These are phyloP conservation scores for Lepidium didymum DNA, from an alignment of 345 rosid species.

Conservation along the genomic window DNA sequence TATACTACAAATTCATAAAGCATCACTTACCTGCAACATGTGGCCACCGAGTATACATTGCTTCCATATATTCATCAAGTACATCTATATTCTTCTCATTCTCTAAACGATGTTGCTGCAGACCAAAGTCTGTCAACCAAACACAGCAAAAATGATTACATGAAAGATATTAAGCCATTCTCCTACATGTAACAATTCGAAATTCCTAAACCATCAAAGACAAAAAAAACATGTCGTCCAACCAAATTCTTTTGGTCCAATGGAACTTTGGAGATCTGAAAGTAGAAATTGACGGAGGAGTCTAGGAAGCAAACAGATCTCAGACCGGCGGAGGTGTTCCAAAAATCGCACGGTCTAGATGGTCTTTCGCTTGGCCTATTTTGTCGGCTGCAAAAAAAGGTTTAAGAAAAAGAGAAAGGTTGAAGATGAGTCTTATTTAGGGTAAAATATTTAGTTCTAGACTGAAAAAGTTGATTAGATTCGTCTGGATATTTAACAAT, in stretches of 20 bases:
- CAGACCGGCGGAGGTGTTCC: too few species aligned
- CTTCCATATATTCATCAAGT: constrained; percentile 96
- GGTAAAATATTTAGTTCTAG: too few species aligned
- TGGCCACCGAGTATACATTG: constrained; percentile 97
- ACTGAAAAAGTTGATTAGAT: too few species aligned
- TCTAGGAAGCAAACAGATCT: constrained; percentile 28
- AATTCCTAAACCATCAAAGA: not conserved
- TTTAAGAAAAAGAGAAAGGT: too few species aligned
- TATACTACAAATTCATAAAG: constrained; percentile 6
- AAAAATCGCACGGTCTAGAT: too few species aligned
- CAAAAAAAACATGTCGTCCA: not conserved
- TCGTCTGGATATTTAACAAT: too few species aligned
- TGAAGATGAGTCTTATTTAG: too few species aligned
- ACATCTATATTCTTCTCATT: constrained; percentile 66
- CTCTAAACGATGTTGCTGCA: constrained; percentile 86
- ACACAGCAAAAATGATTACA: not conserved
- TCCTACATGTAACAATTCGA: not conserved
- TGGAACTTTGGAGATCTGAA: constrained; percentile 64
- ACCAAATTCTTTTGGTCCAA: not conserved
- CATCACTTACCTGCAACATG: constrained; percentile 66
- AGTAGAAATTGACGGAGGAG: constrained; percentile 47
- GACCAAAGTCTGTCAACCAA: constrained; percentile 67
- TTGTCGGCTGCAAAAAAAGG: too few species aligned
- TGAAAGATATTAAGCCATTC: not conserved
- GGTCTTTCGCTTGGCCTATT: too few species aligned